These are phyloP conservation scores for Populus euphratica DNA, from an alignment of 345 rosid genomes.

Conservation along the genomic window DNA sequence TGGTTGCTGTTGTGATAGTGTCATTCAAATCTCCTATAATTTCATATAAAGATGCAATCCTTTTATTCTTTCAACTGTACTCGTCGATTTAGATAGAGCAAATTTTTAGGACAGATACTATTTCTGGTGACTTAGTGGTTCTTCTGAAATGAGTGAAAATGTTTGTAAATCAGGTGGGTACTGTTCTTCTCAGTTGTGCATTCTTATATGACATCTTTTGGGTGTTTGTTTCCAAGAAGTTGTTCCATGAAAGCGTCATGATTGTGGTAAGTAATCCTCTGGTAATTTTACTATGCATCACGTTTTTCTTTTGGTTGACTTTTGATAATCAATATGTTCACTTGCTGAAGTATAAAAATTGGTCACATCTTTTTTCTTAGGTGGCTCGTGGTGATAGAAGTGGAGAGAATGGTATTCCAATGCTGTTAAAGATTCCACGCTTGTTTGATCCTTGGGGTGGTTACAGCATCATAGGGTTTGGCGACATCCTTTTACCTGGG, in stretches of 20 bases:
- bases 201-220: conserved; percentile 97
- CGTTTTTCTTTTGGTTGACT: not conserved
- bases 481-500: conserved; percentile 97
- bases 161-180: conserved; percentile 68
- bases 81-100: not conserved
- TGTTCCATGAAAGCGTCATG: conserved; percentile 98
- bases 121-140: not conserved
- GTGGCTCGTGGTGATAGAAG: conserved; percentile 96
- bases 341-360: conserved; percentile 7
- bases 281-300: not conserved
- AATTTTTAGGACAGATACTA: not conserved
- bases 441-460: conserved; percentile 99
- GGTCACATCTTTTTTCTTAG: conserved; percentile 34
- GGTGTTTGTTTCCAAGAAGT: conserved; percentile 93
- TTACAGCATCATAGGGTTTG: conserved; percentile 94
- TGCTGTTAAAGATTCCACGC: conserved; percentile 93
- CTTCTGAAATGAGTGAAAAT: conserved; percentile 9
- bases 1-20: not conserved
- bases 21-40: not conserved
- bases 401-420: conserved; percentile 97
- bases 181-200: conserved; percentile 93
- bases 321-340: not conserved
- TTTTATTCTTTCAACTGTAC: not conserved
- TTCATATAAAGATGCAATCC: not conserved
- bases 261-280: conserved; percentile 69